Conservation (phyloP, 306 rosid genomes). For the Vicia sativa region DNA sequence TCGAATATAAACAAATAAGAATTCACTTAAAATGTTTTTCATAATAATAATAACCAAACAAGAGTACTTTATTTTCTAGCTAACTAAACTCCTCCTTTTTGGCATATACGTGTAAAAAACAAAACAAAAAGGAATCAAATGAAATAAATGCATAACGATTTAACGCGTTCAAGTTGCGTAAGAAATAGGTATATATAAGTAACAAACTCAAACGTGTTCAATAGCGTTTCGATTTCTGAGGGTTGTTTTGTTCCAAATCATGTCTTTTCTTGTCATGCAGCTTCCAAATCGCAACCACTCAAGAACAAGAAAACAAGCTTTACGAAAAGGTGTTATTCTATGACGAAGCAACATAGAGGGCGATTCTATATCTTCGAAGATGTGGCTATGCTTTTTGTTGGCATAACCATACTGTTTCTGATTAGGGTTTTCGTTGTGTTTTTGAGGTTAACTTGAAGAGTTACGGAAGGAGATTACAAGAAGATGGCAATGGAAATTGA, state of each 20-base stretch:
- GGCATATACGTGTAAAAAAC: too few species aligned
- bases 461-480: not conserved
- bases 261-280: conserved; percentile 36
- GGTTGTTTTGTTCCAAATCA: not conserved
- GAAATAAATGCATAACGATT: not conserved
- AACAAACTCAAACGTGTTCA: not conserved
- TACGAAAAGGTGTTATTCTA: conserved; percentile 38
- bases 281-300: conserved; percentile 29
- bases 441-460: not conserved
- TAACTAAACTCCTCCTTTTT: too few species aligned
- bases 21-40: too few species aligned
- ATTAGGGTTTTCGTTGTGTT: not conserved
- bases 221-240: not conserved
- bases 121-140: not conserved
- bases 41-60: too few species aligned
- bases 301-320: conserved; percentile 35
- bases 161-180: not conserved
- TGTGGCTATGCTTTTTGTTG: conserved; percentile 55
- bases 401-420: conserved; percentile 50
- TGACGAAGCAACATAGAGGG: conserved; percentile 52
- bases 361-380: conserved; percentile 48
- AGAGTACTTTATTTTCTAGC: too few species aligned
- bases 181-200: not conserved
- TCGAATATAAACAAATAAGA: too few species aligned
- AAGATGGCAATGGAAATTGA: too few species aligned